These are phyloP conservation scores for Aspergillus unguis DNA, from an alignment of 2,329 filamentous ascomycete species.

Conservation along the genomic window DNA sequence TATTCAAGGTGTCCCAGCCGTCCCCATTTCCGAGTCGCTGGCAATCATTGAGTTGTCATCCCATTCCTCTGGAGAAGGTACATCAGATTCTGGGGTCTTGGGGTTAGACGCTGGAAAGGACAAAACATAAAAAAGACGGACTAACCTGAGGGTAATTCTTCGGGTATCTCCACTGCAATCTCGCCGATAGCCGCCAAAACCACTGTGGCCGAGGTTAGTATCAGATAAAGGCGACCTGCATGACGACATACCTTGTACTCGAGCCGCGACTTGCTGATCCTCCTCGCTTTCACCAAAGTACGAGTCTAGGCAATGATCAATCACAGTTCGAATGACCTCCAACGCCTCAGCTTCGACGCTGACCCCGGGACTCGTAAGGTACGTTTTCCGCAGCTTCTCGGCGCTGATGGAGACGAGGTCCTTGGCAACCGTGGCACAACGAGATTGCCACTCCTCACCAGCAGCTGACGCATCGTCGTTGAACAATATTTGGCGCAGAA, in stretches of 20 bases:
- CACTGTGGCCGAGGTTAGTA: slow-evolving; percentile 22
- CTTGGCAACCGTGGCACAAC: slow-evolving; percentile 29
- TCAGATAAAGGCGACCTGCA: slow-evolving; percentile 1
- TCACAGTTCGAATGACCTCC: slow-evolving; percentile 35
- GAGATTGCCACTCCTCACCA: slow-evolving; percentile 26
- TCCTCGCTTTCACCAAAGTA: slow-evolving; percentile 39
- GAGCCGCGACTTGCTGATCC: slow-evolving; percentile 31
- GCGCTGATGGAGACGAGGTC: slow-evolving; percentile 32
- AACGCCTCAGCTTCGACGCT: slow-evolving; percentile 36
- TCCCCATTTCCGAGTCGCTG: slow-evolving; percentile 41
- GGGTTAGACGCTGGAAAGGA: slow-evolving; percentile 22
- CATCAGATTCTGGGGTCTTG: slow-evolving; percentile 36
- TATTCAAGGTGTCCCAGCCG: slow-evolving; percentile 35
- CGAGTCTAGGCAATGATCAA: slow-evolving; percentile 36
- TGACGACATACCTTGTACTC: slow-evolving; percentile 34
- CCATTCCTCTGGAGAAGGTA: slow-evolving; percentile 41
- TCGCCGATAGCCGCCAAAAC: slow-evolving; percentile 34
- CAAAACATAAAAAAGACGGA: slow-evolving; percentile 16
- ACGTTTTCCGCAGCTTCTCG: slow-evolving; percentile 33
- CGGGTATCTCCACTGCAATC: slow-evolving; percentile 35
- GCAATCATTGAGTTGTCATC: slow-evolving; percentile 41
- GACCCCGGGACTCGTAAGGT: slow-evolving; percentile 24
- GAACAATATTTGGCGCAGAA: slow-evolving; percentile 45
- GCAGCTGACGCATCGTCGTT: slow-evolving; percentile 30
- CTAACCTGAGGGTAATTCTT: slow-evolving; percentile 42